phyloP scores from a whole-genome alignment of 257 asterid species.

The Agastache rugosa region DNA sequence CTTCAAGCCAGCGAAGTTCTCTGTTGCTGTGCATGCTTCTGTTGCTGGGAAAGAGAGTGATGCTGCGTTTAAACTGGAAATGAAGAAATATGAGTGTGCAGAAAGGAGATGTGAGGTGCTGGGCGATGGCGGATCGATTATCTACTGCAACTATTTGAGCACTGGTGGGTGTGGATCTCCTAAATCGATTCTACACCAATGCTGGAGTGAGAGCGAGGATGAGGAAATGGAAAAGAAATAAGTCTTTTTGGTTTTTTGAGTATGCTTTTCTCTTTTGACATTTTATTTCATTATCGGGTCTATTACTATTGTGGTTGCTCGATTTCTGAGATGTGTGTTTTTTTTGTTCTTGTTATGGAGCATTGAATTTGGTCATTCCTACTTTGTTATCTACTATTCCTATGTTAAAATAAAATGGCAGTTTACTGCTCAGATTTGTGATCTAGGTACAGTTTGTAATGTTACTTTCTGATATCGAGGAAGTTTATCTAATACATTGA shows the following conservation, averaged over 20 bases:
- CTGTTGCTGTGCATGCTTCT: slow-evolving; percentile 65
- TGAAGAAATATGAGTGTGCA: slow-evolving; percentile 56
- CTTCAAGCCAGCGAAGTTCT: slow-evolving; percentile 71
- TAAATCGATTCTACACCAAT: slow-evolving; percentile 57
- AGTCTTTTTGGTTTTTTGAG: background rate
- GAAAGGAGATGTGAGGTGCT: slow-evolving; percentile 57
- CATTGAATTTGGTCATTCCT: background rate
- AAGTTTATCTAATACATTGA: too few species aligned
- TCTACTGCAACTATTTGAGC: slow-evolving; percentile 55
- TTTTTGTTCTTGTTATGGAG: background rate
- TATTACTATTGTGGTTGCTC: background rate
- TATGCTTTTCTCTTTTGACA: background rate
- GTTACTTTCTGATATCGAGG: too few species aligned
- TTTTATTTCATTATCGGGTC: too few species aligned
- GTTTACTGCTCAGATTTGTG: too few species aligned
- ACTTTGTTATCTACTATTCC: background rate
- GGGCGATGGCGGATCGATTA: slow-evolving; percentile 58
- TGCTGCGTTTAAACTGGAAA: slow-evolving; percentile 37
- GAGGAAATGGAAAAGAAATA: slow-evolving; percentile 59
- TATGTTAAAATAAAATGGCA: too few species aligned
- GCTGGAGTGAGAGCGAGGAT: slow-evolving; percentile 76
- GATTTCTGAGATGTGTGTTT: background rate
- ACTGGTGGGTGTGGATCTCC: slow-evolving; percentile 67
- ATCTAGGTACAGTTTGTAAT: too few species aligned
- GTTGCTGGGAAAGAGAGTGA: slow-evolving; percentile 46